phyloP scores from a whole-genome alignment of 768 basidiomycete species.

The Mycena latifolia region DNA sequence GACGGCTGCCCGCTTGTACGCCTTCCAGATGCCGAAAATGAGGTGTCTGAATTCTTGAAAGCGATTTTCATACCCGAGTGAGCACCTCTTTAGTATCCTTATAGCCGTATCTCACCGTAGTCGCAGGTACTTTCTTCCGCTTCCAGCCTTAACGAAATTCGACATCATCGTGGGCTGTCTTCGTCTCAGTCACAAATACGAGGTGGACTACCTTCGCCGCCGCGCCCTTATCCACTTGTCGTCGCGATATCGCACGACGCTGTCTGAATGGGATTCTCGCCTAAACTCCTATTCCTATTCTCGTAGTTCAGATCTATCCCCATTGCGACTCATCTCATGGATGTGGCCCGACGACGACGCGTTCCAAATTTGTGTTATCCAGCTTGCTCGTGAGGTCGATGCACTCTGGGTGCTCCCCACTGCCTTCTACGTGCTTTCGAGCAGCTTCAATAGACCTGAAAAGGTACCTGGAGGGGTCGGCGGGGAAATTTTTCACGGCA shows the following conservation, averaged over 20 bases:
- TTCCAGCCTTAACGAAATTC: conserved; percentile 11
- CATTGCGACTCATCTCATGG: no score
- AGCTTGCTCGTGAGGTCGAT: conserved; percentile 15
- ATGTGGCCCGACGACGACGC: no score
- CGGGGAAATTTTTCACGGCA: not conserved
- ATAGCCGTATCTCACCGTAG: not conserved
- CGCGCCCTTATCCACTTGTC: conserved; percentile 21
- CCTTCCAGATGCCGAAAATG: conserved; percentile 10
- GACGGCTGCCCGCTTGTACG: conserved; percentile 26
- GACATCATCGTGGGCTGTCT: conserved; percentile 11
- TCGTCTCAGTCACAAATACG: conserved; percentile 27
- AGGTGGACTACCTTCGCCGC: conserved; percentile 15
- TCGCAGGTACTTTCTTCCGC: conserved; percentile 20
- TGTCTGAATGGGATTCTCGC: conserved; percentile 4
- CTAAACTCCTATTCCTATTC: no score
- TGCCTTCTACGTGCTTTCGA: not conserved
- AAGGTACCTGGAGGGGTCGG: no score
- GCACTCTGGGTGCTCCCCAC: conserved; percentile 20
- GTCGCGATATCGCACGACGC: conserved; percentile 1
- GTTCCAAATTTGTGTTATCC: not conserved
- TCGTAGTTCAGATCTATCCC: no score
- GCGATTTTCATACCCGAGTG: conserved; percentile 21
- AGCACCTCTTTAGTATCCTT: not conserved
- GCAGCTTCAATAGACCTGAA: not conserved
- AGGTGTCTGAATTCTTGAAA: conserved; percentile 19